Evolutionary conservation across 352 stramenopile genomes (phyloP).

Genomic region (Halophytophthora batemanensis): DNA sequence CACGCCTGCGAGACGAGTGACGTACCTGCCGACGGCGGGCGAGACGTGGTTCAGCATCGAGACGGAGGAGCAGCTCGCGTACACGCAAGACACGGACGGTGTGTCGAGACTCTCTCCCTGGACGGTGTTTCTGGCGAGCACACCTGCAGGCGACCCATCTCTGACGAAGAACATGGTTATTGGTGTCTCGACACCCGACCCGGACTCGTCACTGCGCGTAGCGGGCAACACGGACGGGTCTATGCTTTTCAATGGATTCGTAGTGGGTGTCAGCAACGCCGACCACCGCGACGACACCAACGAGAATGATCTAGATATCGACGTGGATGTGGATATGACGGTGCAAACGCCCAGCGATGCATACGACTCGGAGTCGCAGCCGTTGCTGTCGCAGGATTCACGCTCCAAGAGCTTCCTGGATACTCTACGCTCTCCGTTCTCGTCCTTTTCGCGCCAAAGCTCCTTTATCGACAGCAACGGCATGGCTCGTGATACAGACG

Average conservation of each 20-base stretch:
- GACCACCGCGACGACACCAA: too few species aligned
- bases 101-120: slow-evolving; percentile 63
- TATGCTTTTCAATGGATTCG: slow-evolving; percentile 65
- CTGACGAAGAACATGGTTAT: slow-evolving; percentile 79
- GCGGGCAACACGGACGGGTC: slow-evolving; percentile 52
- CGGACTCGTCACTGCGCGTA: slow-evolving; percentile 65
- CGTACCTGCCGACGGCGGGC: slow-evolving; percentile 58
- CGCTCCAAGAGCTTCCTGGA: slow-evolving; percentile 40
- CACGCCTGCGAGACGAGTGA: slow-evolving; percentile 58
- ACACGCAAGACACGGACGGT: slow-evolving; percentile 70
- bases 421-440: slow-evolving; percentile 44
- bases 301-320: slow-evolving; percentile 11
- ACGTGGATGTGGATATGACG: slow-evolving; percentile 7
- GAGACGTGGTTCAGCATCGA: slow-evolving; percentile 85
- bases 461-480: slow-evolving; percentile 39
- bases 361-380: slow-evolving; percentile 37
- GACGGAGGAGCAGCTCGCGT: slow-evolving; percentile 75
- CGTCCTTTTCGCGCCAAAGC: slow-evolving; percentile 31
- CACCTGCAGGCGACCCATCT: slow-evolving; percentile 37
- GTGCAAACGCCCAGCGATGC: slow-evolving; percentile 14
- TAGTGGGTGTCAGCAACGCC: slow-evolving; percentile 63
- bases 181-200: slow-evolving; percentile 53
- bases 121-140: slow-evolving; percentile 75
- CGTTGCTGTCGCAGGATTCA: slow-evolving; percentile 37
- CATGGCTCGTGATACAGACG: slow-evolving; percentile 28